These are phyloP conservation scores for Saposhnikovia divaricata DNA, from an alignment of 129 eudicot species.

Conservation along the genomic window DNA sequence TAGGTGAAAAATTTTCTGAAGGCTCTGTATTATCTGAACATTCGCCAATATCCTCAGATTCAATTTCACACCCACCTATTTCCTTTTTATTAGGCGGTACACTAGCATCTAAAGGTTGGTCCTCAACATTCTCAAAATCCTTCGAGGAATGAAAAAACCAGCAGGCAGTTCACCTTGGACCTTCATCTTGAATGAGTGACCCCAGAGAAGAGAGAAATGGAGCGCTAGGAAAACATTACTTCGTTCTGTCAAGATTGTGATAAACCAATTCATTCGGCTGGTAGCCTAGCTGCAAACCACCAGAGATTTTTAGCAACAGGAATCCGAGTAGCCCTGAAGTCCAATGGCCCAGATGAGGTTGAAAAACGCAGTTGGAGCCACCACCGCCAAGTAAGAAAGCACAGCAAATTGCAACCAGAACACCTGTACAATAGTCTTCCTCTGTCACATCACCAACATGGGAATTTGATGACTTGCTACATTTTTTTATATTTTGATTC, in stretches of 20 bases:
- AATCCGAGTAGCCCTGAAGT: too few relatives aligned
- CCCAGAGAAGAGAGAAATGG: too few relatives aligned
- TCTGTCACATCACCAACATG: conserved; percentile 47
- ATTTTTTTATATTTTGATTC: conserved; percentile 59
- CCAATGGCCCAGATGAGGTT: conserved; percentile 27
- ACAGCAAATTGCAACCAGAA: conserved; percentile 35
- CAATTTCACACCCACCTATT: conserved; percentile 63
- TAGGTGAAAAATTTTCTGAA: conserved; percentile 24
- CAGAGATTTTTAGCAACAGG: conserved; percentile 85
- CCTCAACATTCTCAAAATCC: conserved; percentile 28
- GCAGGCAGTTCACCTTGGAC: too few relatives aligned
- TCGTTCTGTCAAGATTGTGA: conserved; percentile 89
- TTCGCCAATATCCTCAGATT: conserved; percentile 24
- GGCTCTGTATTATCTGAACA: conserved; percentile 13
- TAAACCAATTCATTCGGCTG: conserved; percentile 69
- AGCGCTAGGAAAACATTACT: too few relatives aligned
- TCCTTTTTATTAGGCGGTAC: conserved; percentile 59
- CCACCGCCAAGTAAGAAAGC: conserved; percentile 31
- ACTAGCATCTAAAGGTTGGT: conserved; percentile 37
- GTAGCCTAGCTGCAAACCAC: conserved; percentile 78
- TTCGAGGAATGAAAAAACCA: neutral
- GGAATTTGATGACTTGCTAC: conserved; percentile 82
- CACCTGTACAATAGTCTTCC: conserved; percentile 36
- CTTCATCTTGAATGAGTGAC: too few relatives aligned
- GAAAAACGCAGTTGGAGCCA: conserved; percentile 32